Evolutionary conservation across 73 alveolate species (phyloP), one percentile per base, ranked within the genome.

Genomic region (Urostyla sp.): DNA sequence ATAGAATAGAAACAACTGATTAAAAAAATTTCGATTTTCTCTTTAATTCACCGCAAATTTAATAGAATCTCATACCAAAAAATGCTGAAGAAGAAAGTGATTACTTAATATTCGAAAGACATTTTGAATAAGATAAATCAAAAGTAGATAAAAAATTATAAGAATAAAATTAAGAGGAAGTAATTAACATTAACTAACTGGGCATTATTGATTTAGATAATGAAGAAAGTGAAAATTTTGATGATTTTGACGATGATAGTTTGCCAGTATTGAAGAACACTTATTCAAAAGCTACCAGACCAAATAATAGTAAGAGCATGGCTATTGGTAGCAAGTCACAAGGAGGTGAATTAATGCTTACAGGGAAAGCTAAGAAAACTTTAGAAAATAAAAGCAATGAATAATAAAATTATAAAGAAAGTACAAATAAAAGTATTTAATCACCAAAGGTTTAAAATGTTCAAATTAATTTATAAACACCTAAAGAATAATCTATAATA

Each of bases 201-300:
- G 92, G 92, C 23, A 84, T 84, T 46, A 84, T 84, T 35, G 92
- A 84, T 35, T 50, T 84, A 8, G 90, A 57, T 52, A 87, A 83
- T 16, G 92, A 84, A 13, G 92, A 84, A 34, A 82, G 51, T 27
- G 67, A 36, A 2, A 48, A 34, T 10, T 58, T 53, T 59, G 87
- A 75, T 28, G 66, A 74, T 46, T 45, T 84, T 8, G 92, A 84
- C 38, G 92, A 84, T 75, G 92, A 84, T 20, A 74, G 59, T 36
- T 66, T 84, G 20, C 92, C 92, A 21, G 72, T 84, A 2, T 53
- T 84, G n/a, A 84, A 84, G 72, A 84, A 84, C 69, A 84, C 88
- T 0, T 84, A 49, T 53, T 75, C 87, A 24, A 74, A 73, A 61
- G 75, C 73, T 67, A 43, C 73, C 36, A 13, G 92, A 23, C 92